Evolutionary conservation across 345 rosid genomes (phyloP).

Genomic region (Gossypium thurberi): DNA sequence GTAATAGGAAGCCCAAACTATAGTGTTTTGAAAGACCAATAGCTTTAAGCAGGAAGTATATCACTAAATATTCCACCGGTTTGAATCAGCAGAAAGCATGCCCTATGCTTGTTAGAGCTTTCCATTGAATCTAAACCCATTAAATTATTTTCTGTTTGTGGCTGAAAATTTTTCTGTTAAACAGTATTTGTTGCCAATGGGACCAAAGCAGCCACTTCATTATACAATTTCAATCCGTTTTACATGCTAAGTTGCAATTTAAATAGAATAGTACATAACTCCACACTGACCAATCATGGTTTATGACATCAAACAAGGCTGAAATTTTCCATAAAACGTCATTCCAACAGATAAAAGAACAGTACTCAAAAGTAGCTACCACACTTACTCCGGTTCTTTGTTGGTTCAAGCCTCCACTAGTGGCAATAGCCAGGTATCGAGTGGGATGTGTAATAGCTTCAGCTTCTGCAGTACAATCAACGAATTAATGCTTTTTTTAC

Average conservation of each 20-base stretch:
- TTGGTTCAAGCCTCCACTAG: slow-evolving; percentile 67
- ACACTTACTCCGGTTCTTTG: slow-evolving; percentile 57
- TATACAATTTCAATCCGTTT: background rate
- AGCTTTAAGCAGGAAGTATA: slow-evolving; percentile 2
- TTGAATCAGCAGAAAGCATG: background rate
- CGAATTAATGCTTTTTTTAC: background rate
- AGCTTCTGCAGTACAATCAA: slow-evolving; percentile 1
- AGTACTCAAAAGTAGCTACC: background rate
- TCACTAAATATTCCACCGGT: background rate
- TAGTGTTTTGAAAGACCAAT: background rate
- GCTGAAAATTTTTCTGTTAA: background rate
- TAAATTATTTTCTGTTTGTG: background rate
- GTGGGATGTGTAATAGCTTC: slow-evolving; percentile 25
- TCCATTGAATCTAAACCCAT: background rate
- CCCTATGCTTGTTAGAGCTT: background rate
- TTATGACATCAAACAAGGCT: background rate
- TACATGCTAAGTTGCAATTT: background rate
- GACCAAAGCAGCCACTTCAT: background rate
- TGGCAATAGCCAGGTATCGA: slow-evolving; percentile 49
- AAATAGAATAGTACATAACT: background rate
- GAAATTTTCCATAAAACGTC: background rate
- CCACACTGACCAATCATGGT: background rate
- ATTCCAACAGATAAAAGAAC: background rate
- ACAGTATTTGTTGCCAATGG: background rate
- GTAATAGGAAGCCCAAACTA: background rate